These are phyloP conservation scores for Crotalaria pallida DNA, from an alignment of 306 rosid species.

Conservation along the genomic window DNA sequence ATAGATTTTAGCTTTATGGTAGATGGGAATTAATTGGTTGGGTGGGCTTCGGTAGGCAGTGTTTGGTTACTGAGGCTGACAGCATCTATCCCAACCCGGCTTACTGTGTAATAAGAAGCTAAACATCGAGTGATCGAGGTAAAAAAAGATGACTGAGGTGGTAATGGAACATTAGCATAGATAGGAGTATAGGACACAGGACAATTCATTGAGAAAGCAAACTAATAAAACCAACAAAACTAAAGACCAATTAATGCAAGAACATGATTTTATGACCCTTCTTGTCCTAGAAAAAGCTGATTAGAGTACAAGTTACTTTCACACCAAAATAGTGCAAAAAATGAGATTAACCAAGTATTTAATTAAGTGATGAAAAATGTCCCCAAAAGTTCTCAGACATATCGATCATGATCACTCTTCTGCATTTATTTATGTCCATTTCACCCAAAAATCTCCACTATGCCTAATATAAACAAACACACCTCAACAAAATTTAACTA, in stretches of 20 bases:
- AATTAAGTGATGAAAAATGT: too few relatives aligned
- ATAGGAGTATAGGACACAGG: too few relatives aligned
- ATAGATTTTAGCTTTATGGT: too few relatives aligned
- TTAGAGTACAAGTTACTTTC: too few relatives aligned
- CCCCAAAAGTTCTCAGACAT: too few relatives aligned
- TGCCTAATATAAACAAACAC: not conserved
- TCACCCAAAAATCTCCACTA: not conserved
- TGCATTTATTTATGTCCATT: too few relatives aligned
- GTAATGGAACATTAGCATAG: not conserved
- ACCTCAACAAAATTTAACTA: not conserved
- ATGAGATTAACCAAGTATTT: too few relatives aligned
- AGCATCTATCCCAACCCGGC: not conserved
- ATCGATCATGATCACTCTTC: not conserved
- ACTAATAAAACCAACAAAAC: not conserved
- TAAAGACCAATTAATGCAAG: not conserved
- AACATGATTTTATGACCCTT: not conserved
- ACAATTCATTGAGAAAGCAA: not conserved
- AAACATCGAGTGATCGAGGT: not conserved
- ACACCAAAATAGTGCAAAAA: too few relatives aligned
- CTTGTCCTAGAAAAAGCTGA: too few relatives aligned
- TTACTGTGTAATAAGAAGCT: not conserved
- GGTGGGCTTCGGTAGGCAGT: not conserved
- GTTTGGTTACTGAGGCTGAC: slow-evolving; percentile 7
- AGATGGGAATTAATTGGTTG: not conserved
- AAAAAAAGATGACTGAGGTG: not conserved